Percentiles rank a stretch among this genome's conserved stretches.
Conservation (phyloP, 352 stramenopile species). For the Pseudoperonospora humuli region DNA sequence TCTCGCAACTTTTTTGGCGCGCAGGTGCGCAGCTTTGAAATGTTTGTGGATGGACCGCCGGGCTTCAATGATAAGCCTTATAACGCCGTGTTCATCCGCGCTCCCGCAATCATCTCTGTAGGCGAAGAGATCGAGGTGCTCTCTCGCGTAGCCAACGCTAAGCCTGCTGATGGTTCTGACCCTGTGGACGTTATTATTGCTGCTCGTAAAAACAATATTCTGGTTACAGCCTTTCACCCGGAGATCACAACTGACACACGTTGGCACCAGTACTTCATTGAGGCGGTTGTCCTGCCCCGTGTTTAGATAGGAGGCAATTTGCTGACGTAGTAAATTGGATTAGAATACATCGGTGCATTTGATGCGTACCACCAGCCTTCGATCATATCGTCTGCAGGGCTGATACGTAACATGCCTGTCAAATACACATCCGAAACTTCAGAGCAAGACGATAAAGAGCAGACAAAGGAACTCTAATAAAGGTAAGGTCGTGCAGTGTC, state of each 20-base stretch:
- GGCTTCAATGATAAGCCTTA: slow-evolving; percentile 64
- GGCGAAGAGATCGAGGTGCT: slow-evolving; percentile 87
- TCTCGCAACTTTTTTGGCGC: slow-evolving; percentile 96
- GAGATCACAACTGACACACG: slow-evolving; percentile 90
- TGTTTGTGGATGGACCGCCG: slow-evolving; percentile 48
- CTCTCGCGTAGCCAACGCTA: slow-evolving; percentile 72
- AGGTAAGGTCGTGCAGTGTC: slow-evolving; percentile 2
- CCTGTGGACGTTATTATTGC: slow-evolving; percentile 77
- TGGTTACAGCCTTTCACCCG: slow-evolving; percentile 95
- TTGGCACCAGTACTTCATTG: slow-evolving; percentile 94
- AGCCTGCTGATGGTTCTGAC: slow-evolving; percentile 67
- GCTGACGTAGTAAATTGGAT: slow-evolving; percentile 7
- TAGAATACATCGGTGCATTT: too few relatives aligned
- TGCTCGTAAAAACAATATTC: slow-evolving; percentile 81
- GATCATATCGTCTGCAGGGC: slow-evolving; percentile 14
- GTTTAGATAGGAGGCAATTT: slow-evolving; percentile 21
- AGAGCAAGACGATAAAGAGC: slow-evolving; percentile 20
- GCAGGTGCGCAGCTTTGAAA: slow-evolving; percentile 84
- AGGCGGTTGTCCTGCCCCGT: slow-evolving; percentile 48
- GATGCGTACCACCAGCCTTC: slow-evolving; percentile 18
- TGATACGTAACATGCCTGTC: slow-evolving; percentile 12
- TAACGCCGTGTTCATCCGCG: slow-evolving; percentile 95
- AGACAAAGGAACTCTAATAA: slow-evolving; percentile 6
- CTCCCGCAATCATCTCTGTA: slow-evolving; percentile 91
- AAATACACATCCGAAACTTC: slow-evolving; percentile 23